phyloP scores from a whole-genome alignment of 2,329 filamentous ascomycete species.

The Botrytis cinerea region DNA sequence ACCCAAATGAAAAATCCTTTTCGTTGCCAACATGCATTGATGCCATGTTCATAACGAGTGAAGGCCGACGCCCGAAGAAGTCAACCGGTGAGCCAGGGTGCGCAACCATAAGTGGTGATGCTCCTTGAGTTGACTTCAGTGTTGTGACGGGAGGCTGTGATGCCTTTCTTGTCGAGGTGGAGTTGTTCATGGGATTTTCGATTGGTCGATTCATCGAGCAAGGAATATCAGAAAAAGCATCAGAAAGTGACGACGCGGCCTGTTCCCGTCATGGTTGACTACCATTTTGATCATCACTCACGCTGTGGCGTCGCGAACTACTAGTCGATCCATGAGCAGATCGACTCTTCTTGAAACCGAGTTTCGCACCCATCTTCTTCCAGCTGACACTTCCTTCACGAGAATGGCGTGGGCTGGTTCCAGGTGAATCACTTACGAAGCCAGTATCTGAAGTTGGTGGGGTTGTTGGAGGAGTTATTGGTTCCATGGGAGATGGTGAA shows the following conservation, averaged over 20 bases:
- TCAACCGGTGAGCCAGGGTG: constrained; percentile 42
- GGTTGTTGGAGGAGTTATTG: constrained; percentile 73
- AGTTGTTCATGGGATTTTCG: constrained; percentile 34
- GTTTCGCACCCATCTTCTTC: constrained; percentile 65
- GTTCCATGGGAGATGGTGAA: constrained; percentile 58
- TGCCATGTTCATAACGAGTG: constrained; percentile 33
- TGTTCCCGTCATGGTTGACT: constrained; percentile 58
- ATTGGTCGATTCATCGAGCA: constrained; percentile 36
- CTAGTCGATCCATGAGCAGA: constrained; percentile 48
- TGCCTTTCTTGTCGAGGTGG: constrained; percentile 22
- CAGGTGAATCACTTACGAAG: constrained; percentile 35
- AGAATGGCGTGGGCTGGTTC: constrained; percentile 33
- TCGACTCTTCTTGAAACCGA: constrained; percentile 58
- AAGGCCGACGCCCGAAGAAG: constrained; percentile 36
- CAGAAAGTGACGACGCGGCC: constrained; percentile 54
- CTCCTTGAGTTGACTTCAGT: constrained; percentile 38
- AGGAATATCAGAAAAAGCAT: constrained; percentile 39
- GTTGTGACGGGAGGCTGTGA: constrained; percentile 35
- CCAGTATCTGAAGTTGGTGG: constrained; percentile 60
- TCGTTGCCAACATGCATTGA: constrained; percentile 36
- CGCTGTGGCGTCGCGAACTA: constrained; percentile 40
- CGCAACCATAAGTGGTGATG: constrained; percentile 39
- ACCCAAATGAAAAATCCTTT: constrained; percentile 31
- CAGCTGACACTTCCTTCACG: constrained; percentile 48
- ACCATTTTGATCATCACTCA: constrained; percentile 41